Base-by-base conservation (phyloP, 2,329 filamentous ascomycete species). In the Hypoxylon rubiginosum region DNA sequence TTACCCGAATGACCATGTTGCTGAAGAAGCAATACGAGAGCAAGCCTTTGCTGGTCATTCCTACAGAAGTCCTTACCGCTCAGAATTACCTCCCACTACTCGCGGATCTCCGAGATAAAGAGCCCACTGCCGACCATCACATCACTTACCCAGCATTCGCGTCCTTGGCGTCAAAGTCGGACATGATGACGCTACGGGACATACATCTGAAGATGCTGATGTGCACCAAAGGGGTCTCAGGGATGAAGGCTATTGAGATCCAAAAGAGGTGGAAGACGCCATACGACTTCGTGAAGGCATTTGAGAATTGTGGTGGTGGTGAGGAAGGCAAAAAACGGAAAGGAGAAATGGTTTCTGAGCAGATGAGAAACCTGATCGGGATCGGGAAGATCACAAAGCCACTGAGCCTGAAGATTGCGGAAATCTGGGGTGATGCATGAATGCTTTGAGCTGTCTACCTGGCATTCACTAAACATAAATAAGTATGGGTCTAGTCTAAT, bases 151-250 rank as follows among this genome's bases (percentile, higher is more conserved):
- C 85, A 0, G 90, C 90, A 0, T 94, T 95, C 75, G 88, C 90
- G 0, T 89, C 88, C 0, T 79, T 95, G 48, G 88, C 88, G 0
- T 92, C 90, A 8, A 96, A 96, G 77, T 92, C 91, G 0, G 90
- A 92, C 56, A 86, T 86, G 63, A 86, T 93, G 71, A 92, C 91
- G 0, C 80, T 95, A 9, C 84, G 91, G 59, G 92, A 96, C 72
- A 78, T 94, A 0, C 95, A 88, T 71, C 80, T 96, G 26, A 94
- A 94, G 78, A 95, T 96, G 92, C 84, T 96, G 51, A 94, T 96
- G 92, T 93, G 91, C 68, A 92, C 87, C 1, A 86, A 86, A 58
- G 91, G 91, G 1, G 83, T 96, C 11, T 92, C 91, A 0, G 91
- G 90, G 2, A 92, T 94, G 71, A 92, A 92, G 72, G 92, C 92